Percentiles rank a stretch among this genome's conserved stretches.
These are phyloP conservation scores for Apiospora hydei DNA, from an alignment of 2,329 filamentous ascomycete genomes.

Conservation along the genomic window DNA sequence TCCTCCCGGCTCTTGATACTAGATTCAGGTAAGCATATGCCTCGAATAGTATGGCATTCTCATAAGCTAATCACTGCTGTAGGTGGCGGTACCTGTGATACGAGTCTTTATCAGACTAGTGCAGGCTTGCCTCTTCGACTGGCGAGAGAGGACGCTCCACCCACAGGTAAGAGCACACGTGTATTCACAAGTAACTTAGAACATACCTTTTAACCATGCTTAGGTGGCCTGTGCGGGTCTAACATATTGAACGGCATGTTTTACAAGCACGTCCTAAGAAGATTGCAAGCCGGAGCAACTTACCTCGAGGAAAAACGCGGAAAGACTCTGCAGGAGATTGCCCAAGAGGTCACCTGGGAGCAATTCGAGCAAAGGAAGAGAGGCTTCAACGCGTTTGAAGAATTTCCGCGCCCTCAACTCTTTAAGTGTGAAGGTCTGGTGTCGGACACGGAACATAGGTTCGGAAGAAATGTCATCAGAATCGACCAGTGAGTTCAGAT, in stretches of 20 bases:
- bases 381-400: not conserved
- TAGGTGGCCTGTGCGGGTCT: not conserved
- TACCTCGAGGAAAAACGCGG: not conserved
- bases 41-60: too few species aligned
- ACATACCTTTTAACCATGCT: not conserved
- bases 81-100: conserved; percentile 4
- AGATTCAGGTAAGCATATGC: not conserved
- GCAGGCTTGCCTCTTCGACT: not conserved
- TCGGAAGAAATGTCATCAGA: not conserved
- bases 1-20: not conserved
- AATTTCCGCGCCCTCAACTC: not conserved
- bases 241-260: not conserved
- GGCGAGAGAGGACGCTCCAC: not conserved
- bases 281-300: not conserved
- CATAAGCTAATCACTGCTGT: not conserved
- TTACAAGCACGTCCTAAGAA: not conserved
- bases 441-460: not conserved
- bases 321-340: not conserved
- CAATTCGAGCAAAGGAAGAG: not conserved
- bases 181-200: too few species aligned
- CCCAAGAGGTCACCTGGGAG: not conserved
- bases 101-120: not conserved
- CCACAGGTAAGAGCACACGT: not conserved
- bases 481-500: not conserved
- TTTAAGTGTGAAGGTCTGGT: not conserved